phyloP scores from a whole-genome alignment of 768 basidiomycete species.

The Lentinula lateritia region DNA sequence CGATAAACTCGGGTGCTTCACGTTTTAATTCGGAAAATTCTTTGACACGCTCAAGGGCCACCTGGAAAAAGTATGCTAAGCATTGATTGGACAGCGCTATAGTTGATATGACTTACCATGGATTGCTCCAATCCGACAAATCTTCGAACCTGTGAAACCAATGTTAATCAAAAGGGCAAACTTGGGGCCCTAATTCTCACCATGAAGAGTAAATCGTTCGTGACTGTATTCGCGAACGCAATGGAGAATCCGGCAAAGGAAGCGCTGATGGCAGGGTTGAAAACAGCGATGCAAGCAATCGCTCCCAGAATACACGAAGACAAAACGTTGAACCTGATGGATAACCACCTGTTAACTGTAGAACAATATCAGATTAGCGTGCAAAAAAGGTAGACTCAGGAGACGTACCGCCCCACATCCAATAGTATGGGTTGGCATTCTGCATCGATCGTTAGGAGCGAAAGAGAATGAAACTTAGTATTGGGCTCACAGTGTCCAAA shows the following conservation, averaged over 20 bases:
- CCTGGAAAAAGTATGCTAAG: slow-evolving; percentile 31
- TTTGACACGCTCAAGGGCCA: slow-evolving; percentile 84
- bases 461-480: not conserved
- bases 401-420: slow-evolving; percentile 80
- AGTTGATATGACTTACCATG: slow-evolving; percentile 50
- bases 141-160: slow-evolving; percentile 48
- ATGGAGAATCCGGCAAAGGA: slow-evolving; percentile 83
- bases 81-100: not conserved
- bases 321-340: slow-evolving; percentile 80
- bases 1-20: slow-evolving; percentile 81
- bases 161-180: not conserved
- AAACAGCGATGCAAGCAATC: slow-evolving; percentile 60
- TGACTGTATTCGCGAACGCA: slow-evolving; percentile 76
- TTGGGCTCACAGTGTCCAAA: slow-evolving; percentile 63
- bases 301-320: slow-evolving; percentile 69
- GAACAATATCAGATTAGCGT: slow-evolving; percentile 5
- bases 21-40: slow-evolving; percentile 78
- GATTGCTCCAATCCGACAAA: slow-evolving; percentile 89
- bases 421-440: slow-evolving; percentile 50
- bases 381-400: not conserved
- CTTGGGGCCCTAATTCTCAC: slow-evolving; percentile 23
- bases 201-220: slow-evolving; percentile 64
- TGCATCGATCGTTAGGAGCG: slow-evolving; percentile 26
- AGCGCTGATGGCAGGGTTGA: slow-evolving; percentile 69
- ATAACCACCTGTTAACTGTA: slow-evolving; percentile 86